phyloP scores from a whole-genome alignment of 805 yeast genomes.

The Pichia cephalocereana region DNA sequence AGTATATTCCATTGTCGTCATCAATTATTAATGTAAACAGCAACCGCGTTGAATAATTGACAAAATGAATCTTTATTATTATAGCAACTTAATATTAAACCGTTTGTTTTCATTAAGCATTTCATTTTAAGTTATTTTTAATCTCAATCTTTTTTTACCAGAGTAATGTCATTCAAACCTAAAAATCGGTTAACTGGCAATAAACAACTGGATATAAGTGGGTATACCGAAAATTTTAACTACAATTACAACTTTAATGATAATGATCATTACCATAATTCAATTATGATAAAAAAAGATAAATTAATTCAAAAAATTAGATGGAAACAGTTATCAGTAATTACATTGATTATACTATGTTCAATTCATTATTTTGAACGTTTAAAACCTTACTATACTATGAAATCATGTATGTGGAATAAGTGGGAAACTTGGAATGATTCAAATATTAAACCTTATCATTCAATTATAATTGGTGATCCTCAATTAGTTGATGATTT shows the following conservation, averaged over 20 bases:
- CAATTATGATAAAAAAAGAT: background rate
- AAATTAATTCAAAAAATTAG: constrained; percentile 1
- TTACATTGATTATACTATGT: constrained; percentile 33
- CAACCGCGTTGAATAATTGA: no score
- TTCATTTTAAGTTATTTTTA: no score
- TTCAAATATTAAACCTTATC: constrained; percentile 17
- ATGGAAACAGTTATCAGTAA: constrained; percentile 17
- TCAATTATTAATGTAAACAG: no score
- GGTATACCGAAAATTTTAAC: background rate
- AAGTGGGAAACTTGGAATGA: constrained; percentile 54
- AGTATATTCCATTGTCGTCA: no score
- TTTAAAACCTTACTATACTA: constrained; percentile 34
- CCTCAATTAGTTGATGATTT: constrained; percentile 89
- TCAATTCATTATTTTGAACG: constrained; percentile 48
- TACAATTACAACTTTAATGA: background rate
- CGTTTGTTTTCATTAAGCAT: no score
- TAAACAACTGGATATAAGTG: background rate
- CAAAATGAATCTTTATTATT: no score
- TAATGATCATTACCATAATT: no score
- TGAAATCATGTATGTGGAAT: constrained; percentile 51
- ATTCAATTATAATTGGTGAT: constrained; percentile 59
- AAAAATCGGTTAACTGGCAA: constrained; percentile 1
- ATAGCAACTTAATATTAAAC: no score
- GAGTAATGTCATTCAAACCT: background rate
- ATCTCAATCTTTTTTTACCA: no score